Evolutionary conservation across 352 stramenopile genomes (phyloP).

Genomic region (Thalassiosira hispida): DNA sequence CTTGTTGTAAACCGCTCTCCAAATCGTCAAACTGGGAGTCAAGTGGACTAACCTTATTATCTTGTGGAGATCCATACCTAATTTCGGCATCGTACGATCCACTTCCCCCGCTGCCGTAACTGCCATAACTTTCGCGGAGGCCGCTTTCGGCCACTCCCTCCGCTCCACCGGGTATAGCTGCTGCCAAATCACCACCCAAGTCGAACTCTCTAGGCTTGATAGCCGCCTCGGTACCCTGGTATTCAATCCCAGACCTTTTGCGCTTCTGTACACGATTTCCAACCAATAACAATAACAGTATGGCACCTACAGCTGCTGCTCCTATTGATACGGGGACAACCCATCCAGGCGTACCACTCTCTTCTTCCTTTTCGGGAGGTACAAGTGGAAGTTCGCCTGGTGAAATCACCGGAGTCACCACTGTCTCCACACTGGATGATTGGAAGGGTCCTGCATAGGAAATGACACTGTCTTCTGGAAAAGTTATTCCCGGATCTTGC

Average conservation of each 20-base stretch:
- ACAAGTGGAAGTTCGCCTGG: neutral
- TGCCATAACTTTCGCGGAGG: no score
- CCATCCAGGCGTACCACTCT: conserved; percentile 23
- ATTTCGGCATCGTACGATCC: conserved; percentile 13
- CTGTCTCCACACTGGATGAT: neutral
- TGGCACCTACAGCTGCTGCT: conserved; percentile 12
- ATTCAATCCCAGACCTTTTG: conserved; percentile 1
- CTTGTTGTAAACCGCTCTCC: neutral
- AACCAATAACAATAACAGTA: conserved; percentile 22
- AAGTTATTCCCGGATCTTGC: conserved; percentile 19
- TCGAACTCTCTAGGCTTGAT: neutral
- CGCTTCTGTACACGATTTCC: conserved; percentile 18
- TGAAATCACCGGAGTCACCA: neutral
- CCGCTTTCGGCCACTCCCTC: no score
- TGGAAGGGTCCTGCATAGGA: conserved; percentile 16
- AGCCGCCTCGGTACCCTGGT: neutral
- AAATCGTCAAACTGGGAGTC: neutral
- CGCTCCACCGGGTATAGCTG: neutral
- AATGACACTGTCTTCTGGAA: conserved; percentile 32
- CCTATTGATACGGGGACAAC: conserved; percentile 38
- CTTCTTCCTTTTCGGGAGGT: neutral
- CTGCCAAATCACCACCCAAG: neutral
- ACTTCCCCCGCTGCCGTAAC: neutral
- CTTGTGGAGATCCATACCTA: neutral
- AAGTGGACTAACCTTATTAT: conserved; percentile 15